phyloP scores from a whole-genome alignment of 1,139 yeast genomes.

The Debaryomyces coudertii region DNA sequence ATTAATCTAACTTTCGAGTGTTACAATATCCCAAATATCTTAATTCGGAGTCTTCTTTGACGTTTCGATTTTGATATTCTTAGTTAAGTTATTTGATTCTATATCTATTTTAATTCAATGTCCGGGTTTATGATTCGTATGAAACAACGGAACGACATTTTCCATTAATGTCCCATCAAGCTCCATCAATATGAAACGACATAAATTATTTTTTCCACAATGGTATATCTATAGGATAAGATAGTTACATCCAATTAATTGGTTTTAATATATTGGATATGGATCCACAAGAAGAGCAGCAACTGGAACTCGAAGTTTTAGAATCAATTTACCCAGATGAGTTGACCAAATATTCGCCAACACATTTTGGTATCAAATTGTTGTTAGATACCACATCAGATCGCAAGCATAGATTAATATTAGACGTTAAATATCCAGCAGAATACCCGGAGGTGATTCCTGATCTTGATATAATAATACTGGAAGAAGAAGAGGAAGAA shows the following conservation, averaged over 20 bases:
- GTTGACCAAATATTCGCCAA: conserved; percentile 46
- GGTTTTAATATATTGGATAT: conserved; percentile 32
- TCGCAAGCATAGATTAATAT: conserved; percentile 51
- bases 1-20: neutral
- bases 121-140: neutral
- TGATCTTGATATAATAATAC: conserved; percentile 44
- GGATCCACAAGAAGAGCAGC: conserved; percentile 77
- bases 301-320: conserved; percentile 79
- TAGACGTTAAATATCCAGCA: conserved; percentile 68
- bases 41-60: neutral
- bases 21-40: neutral
- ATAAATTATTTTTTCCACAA: neutral
- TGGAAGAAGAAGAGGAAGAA: conserved; percentile 35
- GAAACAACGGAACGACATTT: conserved; percentile 3
- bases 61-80: neutral
- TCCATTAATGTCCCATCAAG: neutral
- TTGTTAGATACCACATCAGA: conserved; percentile 62
- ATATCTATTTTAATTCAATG: neutral
- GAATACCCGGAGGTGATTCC: conserved; percentile 76
- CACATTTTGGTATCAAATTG: conserved; percentile 50
- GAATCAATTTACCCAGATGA: conserved; percentile 95
- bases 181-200: neutral
- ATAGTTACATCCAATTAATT: too few species aligned
- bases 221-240: neutral
- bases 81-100: neutral